These are phyloP conservation scores for Camillea tinctor DNA, from an alignment of 2,329 filamentous ascomycete genomes.

Conservation along the genomic window DNA sequence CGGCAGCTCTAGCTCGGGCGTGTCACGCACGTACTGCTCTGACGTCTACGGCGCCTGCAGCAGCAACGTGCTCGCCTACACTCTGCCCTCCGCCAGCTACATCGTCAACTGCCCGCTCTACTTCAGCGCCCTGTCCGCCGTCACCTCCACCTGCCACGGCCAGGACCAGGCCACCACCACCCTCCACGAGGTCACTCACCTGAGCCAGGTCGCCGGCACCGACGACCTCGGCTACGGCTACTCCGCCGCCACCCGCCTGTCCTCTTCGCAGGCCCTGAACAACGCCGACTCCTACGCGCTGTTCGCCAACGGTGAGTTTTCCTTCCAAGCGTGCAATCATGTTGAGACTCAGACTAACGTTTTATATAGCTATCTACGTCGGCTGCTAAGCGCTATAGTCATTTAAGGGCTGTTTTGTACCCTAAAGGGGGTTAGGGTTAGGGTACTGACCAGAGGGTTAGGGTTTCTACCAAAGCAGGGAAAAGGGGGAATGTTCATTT, in stretches of 20 bases:
- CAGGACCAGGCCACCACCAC: slow-evolving; percentile 66
- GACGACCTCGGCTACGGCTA: slow-evolving; percentile 57
- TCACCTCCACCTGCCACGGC: slow-evolving; percentile 53
- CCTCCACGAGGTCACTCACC: slow-evolving; percentile 65
- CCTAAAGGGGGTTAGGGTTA: background rate
- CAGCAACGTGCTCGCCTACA: slow-evolving; percentile 58
- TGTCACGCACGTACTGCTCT: slow-evolving; percentile 56
- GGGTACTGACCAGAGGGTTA: too few relatives aligned
- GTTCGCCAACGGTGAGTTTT: slow-evolving; percentile 43
- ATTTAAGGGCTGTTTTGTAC: background rate
- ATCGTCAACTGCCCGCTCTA: slow-evolving; percentile 63
- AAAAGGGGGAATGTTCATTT: background rate
- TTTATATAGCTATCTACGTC: slow-evolving; percentile 32
- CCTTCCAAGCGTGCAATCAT: background rate
- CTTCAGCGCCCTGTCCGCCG: slow-evolving; percentile 52
- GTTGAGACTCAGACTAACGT: slow-evolving; percentile 3
- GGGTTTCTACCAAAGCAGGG: too few relatives aligned
- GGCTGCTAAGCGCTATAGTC: slow-evolving; percentile 36
- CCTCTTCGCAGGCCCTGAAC: slow-evolving; percentile 49
- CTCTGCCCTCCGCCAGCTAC: slow-evolving; percentile 50
- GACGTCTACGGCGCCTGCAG: slow-evolving; percentile 55
- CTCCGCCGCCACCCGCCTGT: slow-evolving; percentile 49
- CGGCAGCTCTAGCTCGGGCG: slow-evolving; percentile 44
- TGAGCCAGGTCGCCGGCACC: slow-evolving; percentile 57
- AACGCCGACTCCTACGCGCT: slow-evolving; percentile 62